phyloP scores from a whole-genome alignment of 1,284 basidiomycete genomes.

The Rhizoctonia solani region DNA sequence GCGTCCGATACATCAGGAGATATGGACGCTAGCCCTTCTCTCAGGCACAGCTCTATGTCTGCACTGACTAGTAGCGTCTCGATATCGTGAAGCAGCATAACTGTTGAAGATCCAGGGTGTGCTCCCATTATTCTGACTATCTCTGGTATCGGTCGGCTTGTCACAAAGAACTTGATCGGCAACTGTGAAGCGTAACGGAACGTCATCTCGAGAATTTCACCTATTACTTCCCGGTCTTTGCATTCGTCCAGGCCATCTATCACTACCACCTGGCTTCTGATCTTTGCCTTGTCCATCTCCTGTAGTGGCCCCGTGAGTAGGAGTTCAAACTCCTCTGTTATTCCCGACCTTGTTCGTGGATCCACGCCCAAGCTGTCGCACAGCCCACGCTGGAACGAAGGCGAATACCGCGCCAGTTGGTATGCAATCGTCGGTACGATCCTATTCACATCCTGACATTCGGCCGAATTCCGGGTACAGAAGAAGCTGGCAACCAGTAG shows the following conservation, averaged over 20 bases:
- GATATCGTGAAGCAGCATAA: constrained; percentile 11
- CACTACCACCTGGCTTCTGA: neutral
- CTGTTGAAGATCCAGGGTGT: neutral
- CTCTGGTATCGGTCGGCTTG: constrained; percentile 42
- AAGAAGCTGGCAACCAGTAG: constrained; percentile 43
- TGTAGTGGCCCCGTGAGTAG: constrained; percentile 31
- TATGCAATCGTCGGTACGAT: constrained; percentile 40
- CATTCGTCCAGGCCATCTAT: constrained; percentile 47
- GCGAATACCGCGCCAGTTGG: constrained; percentile 40
- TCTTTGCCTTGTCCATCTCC: neutral
- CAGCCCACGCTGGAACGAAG: neutral
- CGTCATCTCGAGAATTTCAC: constrained; percentile 40
- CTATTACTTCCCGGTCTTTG: constrained; percentile 9
- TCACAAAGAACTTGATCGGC: constrained; percentile 44
- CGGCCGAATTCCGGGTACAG: constrained; percentile 42
- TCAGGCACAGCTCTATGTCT: constrained; percentile 1
- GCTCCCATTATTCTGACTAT: neutral
- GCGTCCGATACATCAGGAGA: neutral
- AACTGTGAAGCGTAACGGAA: constrained; percentile 41
- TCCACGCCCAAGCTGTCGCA: constrained; percentile 1
- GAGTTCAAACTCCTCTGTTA: constrained; percentile 39
- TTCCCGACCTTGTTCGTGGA: constrained; percentile 39
- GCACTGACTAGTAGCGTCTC: neutral
- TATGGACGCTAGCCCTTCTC: neutral
- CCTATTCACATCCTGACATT: constrained; percentile 39